A percentile compares a stretch with the other conserved stretches of the same genome.
Evolutionary conservation across 2,329 filamentous ascomycete species (phyloP).

Genomic region (Dactylellina parvicollis): DNA sequence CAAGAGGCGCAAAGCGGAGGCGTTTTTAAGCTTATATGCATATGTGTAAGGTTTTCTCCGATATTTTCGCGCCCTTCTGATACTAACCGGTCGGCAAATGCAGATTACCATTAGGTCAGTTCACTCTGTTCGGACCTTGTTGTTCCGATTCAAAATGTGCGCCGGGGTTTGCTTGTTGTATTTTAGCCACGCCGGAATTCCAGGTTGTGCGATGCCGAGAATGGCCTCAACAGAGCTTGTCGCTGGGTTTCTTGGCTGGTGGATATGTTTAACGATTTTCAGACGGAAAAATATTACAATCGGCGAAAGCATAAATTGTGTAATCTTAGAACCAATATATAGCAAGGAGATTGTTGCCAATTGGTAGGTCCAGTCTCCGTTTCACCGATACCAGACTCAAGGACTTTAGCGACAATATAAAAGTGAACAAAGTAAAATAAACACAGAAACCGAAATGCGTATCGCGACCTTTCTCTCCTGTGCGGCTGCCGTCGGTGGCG

Average conservation of each 20-base stretch:
- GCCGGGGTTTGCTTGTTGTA: conserved; percentile 26
- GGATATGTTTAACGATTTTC: not conserved
- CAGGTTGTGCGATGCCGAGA: conserved; percentile 33
- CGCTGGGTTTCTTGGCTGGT: conserved; percentile 10
- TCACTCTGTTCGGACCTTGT: conserved; percentile 25
- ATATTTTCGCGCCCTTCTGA: not conserved
- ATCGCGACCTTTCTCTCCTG: conserved; percentile 21
- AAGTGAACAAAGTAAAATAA: not conserved
- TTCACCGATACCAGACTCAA: not conserved
- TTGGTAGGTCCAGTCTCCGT: not conserved
- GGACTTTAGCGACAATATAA: not conserved
- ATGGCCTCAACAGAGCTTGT: conserved; percentile 29
- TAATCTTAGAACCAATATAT: no score
- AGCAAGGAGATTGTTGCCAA: no score
- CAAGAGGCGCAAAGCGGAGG: not conserved
- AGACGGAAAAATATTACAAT: conserved; percentile 14
- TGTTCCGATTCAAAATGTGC: conserved; percentile 5
- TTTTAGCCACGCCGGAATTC: conserved; percentile 50
- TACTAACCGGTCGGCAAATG: conserved; percentile 1
- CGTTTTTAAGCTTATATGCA: no score
- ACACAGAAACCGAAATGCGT: conserved; percentile 24
- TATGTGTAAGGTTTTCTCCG: conserved; percentile 27
- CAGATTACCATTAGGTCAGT: conserved; percentile 29
- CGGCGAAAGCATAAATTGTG: no score
- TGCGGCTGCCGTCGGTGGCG: conserved; percentile 16